These are phyloP conservation scores for Xanthoparmelia taractica DNA, from an alignment of 495 filamentous ascomycete genomes.

Conservation along the genomic window DNA sequence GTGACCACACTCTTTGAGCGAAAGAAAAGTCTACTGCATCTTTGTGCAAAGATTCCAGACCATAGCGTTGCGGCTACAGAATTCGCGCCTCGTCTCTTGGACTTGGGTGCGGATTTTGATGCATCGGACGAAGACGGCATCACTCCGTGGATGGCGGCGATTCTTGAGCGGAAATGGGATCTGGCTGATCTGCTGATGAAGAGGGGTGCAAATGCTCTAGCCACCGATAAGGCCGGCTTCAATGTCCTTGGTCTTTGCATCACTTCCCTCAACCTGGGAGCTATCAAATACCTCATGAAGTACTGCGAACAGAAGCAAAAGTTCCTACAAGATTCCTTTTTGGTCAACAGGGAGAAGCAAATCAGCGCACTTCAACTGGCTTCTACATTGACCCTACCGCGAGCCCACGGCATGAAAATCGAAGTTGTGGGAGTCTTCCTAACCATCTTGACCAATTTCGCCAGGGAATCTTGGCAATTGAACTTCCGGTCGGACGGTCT, in stretches of 20 bases:
- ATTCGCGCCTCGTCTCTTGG: slow-evolving; percentile 24
- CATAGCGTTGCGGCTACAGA: slow-evolving; percentile 18
- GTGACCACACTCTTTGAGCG: slow-evolving; percentile 12
- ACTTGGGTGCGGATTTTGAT: slow-evolving; percentile 20
- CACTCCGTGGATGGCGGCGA: slow-evolving; percentile 28
- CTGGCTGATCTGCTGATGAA: slow-evolving; percentile 25
- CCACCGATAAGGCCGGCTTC: slow-evolving; percentile 24
- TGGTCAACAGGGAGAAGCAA: slow-evolving; percentile 22
- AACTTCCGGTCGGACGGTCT: slow-evolving; percentile 25
- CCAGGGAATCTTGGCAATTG: slow-evolving; percentile 15
- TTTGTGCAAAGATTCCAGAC: slow-evolving; percentile 28
- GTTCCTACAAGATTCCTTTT: slow-evolving; percentile 22
- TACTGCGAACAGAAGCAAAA: slow-evolving; percentile 18
- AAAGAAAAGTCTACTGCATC: slow-evolving; percentile 25
- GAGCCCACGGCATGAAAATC: slow-evolving; percentile 27
- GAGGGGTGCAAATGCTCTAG: slow-evolving; percentile 21
- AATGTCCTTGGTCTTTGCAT: slow-evolving; percentile 28
- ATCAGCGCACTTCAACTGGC: slow-evolving; percentile 28
- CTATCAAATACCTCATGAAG: slow-evolving; percentile 27
- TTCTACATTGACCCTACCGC: slow-evolving; percentile 14
- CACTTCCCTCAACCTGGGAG: slow-evolving; percentile 24
- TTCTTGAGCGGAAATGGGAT: slow-evolving; percentile 29
- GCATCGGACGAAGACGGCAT: slow-evolving; percentile 18
- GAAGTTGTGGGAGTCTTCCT: slow-evolving; percentile 26
- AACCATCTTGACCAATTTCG: slow-evolving; percentile 20